Conservation (phyloP, 345 rosid genomes). For the Syzygium aqueum region DNA sequence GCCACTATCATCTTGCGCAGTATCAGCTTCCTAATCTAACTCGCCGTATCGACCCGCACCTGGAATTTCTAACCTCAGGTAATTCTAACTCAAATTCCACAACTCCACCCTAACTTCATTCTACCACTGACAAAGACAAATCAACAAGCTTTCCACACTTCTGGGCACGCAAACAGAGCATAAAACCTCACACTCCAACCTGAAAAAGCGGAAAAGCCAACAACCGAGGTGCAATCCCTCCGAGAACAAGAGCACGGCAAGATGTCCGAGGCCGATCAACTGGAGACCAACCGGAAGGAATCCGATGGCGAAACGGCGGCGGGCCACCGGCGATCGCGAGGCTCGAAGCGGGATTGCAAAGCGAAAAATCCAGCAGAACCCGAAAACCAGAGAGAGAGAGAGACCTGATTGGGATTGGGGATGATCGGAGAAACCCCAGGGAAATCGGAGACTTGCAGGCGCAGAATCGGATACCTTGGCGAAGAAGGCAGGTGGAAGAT, state of each 20-base stretch:
- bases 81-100: not conserved
- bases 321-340: not conserved
- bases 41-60: not conserved
- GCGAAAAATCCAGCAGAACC: not conserved
- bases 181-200: not conserved
- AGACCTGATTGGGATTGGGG: not conserved
- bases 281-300: not conserved
- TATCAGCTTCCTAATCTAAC: not conserved
- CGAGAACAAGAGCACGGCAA: not conserved
- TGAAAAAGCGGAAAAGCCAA: not conserved
- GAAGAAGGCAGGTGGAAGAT: not conserved
- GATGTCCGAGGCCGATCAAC: not conserved
- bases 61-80: not conserved
- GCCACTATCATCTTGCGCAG: accelerated
- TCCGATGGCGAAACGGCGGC: not conserved
- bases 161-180: not conserved
- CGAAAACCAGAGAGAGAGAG: not conserved
- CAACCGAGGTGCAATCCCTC: not conserved
- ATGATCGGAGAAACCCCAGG: not conserved
- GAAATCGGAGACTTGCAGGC: not conserved
- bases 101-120: not conserved
- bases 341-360: not conserved
- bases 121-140: not conserved
- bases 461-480: not conserved
- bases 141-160: not conserved